Evolutionary conservation across 208 protist genomes (phyloP).

Genomic region (Acanthamoeba triangularis): DNA sequence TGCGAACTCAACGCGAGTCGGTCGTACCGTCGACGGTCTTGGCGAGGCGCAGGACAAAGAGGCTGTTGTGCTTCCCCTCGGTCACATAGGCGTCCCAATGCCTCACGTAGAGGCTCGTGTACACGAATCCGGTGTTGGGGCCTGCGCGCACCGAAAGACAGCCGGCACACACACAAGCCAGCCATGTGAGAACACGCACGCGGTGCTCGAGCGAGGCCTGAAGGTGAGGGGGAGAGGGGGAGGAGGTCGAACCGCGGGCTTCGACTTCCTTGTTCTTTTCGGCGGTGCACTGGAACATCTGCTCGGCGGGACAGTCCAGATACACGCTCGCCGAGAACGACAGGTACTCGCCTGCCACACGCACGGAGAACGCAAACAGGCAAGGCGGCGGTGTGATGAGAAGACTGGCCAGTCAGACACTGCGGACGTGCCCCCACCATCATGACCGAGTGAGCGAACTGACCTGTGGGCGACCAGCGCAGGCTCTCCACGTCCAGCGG

Average conservation of each 20-base stretch:
- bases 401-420: too few relatives aligned
- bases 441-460: not conserved
- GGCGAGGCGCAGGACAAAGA: slow-evolving; percentile 54
- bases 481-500: slow-evolving; percentile 38
- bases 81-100: slow-evolving; percentile 79
- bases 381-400: too few relatives aligned
- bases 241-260: not conserved
- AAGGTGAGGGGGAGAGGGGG: too few relatives aligned
- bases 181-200: not conserved
- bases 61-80: slow-evolving; percentile 67
- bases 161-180: not conserved
- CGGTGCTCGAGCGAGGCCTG: too few relatives aligned
- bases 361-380: not conserved
- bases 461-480: slow-evolving; percentile 46
- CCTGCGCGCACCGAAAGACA: not conserved
- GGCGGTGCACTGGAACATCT: slow-evolving; percentile 67
- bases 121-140: slow-evolving; percentile 78
- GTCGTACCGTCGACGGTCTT: not conserved
- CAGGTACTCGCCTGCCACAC: slow-evolving; percentile 17
- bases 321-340: slow-evolving; percentile 78
- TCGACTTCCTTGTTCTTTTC: slow-evolving; percentile 67
- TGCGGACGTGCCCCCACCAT: too few relatives aligned
- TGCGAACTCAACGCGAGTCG: too few relatives aligned
- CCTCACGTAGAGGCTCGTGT: slow-evolving; percentile 75
- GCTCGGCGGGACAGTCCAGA: not conserved